phyloP scores from a whole-genome alignment of 129 eudicot genomes.

The Tagetes patula region DNA sequence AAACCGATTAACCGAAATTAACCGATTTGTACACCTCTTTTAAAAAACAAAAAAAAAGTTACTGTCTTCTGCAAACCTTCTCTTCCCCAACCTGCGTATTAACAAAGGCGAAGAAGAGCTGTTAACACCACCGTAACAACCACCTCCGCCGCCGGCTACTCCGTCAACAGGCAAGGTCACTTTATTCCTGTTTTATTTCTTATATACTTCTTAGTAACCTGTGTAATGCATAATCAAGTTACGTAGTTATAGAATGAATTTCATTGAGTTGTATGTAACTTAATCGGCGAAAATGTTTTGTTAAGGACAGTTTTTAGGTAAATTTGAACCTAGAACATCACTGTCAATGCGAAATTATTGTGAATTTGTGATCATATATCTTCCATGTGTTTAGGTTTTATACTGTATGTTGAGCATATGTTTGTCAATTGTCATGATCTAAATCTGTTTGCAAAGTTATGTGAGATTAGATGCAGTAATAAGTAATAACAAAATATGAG shows the following conservation, averaged over 20 bases:
- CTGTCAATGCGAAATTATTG: not conserved
- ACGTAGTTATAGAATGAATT: slow-evolving; percentile 4
- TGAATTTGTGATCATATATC: no score
- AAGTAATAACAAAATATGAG: not conserved
- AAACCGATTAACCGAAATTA: no score
- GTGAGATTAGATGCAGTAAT: not conserved
- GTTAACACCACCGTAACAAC: not conserved
- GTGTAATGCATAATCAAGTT: not conserved
- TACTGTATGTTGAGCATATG: no score
- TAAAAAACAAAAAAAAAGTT: not conserved
- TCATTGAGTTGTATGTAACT: not conserved
- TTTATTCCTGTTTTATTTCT: not conserved
- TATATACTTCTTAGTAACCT: not conserved
- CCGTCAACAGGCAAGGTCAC: slow-evolving; percentile 12
- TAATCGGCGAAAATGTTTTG: not conserved
- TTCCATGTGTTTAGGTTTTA: no score
- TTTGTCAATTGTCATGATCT: not conserved
- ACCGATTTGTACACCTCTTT: not conserved
- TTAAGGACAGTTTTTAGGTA: slow-evolving; percentile 8
- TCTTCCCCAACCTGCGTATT: slow-evolving; percentile 12
- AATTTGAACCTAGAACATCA: slow-evolving; percentile 13
- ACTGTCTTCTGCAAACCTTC: slow-evolving; percentile 22
- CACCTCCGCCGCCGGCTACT: slow-evolving; percentile 6
- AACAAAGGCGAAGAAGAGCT: not conserved
- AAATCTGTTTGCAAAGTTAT: not conserved